Conservation (phyloP, 768 basidiomycete species). For the Gelatoporia subvermispora region DNA sequence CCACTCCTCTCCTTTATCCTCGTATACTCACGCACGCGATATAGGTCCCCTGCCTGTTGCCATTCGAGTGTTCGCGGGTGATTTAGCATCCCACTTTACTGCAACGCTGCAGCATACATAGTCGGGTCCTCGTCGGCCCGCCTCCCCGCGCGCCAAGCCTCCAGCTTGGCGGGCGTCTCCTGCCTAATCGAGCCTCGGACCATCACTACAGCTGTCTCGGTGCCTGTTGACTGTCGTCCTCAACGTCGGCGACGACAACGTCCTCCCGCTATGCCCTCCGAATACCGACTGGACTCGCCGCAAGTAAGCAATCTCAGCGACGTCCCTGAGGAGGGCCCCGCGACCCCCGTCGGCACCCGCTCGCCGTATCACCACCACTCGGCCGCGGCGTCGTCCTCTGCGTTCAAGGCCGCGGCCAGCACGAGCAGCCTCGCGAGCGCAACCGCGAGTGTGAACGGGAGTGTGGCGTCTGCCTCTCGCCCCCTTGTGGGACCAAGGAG, state of each 20-base stretch:
- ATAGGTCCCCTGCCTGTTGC: too few species aligned
- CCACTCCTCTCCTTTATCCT: too few species aligned
- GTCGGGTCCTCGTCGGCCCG: too few species aligned
- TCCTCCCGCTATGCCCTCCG: not conserved
- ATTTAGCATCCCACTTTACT: too few species aligned
- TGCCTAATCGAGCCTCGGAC: too few species aligned
- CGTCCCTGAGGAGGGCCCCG: conserved; percentile 27
- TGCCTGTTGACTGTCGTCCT: too few species aligned
- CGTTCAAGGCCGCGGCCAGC: conserved; percentile 28
- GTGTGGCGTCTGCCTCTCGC: conserved; percentile 17
- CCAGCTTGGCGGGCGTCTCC: too few species aligned
- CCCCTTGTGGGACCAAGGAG: conserved; percentile 13
- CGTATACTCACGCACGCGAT: too few species aligned
- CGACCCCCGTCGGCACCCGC: conserved; percentile 16
- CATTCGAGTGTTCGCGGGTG: too few species aligned
- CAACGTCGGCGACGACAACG: not conserved
- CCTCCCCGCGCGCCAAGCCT: too few species aligned
- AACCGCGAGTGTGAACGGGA: conserved; percentile 17
- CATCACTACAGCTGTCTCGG: too few species aligned
- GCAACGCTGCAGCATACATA: too few species aligned
- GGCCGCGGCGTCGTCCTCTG: conserved; percentile 31
- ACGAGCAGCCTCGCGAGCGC: conserved; percentile 26
- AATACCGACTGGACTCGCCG: conserved; percentile 16
- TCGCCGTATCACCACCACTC: conserved; percentile 37
- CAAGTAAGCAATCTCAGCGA: conserved; percentile 20